Percentiles rank a stretch among this genome's conserved stretches.
Conservation (phyloP, 75 land plant genomes). For the Pseudotsuga menziesii region DNA sequence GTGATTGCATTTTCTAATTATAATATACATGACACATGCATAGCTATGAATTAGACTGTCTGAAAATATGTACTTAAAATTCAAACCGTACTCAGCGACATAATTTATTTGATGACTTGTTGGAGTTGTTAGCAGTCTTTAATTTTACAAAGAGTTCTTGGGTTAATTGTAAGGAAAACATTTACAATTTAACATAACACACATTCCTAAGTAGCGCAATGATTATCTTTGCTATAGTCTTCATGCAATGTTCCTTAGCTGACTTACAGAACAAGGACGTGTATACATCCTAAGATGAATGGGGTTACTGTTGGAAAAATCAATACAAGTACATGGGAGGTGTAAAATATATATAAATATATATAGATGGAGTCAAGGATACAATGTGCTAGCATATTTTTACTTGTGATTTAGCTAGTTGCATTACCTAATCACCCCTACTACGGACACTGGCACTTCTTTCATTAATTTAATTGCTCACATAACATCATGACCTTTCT, state of each 20-base stretch:
- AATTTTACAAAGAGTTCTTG: neutral
- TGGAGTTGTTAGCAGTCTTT: neutral
- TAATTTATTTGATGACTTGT: slow-evolving; percentile 8
- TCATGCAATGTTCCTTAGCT: neutral
- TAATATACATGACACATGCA: neutral
- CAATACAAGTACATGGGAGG: too few relatives aligned
- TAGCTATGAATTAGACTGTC: neutral
- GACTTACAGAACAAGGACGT: neutral
- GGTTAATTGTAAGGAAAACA: neutral
- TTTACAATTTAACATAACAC: neutral
- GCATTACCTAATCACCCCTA: too few relatives aligned
- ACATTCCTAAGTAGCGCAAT: neutral
- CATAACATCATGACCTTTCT: too few relatives aligned
- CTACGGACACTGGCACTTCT: too few relatives aligned
- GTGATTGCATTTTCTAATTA: neutral
- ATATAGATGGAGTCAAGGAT: too few relatives aligned
- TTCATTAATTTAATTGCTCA: too few relatives aligned
- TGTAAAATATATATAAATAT: too few relatives aligned
- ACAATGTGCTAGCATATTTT: too few relatives aligned
- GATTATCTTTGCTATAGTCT: neutral
- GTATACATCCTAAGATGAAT: neutral
- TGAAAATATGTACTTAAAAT: neutral
- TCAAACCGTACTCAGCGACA: neutral
- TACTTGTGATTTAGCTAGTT: too few relatives aligned
- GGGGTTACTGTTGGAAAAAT: too few relatives aligned